These are phyloP conservation scores for Thalassiosira livingstoniorum DNA, from an alignment of 352 stramenopile species.

Conservation along the genomic window DNA sequence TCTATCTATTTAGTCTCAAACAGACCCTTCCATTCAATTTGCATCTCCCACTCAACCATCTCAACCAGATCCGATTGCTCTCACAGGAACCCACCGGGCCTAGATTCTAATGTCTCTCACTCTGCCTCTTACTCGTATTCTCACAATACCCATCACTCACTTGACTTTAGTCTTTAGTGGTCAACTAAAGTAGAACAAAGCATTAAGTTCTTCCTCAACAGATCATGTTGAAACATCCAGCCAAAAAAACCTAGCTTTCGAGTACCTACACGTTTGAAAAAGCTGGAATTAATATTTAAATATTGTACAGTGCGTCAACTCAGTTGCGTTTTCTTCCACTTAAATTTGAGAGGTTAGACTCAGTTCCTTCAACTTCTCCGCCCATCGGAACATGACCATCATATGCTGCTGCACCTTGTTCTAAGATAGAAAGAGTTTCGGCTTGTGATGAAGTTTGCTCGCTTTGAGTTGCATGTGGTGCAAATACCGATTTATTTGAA, in stretches of 20 bases:
- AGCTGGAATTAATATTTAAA: neutral
- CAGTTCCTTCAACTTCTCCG: constrained; percentile 51
- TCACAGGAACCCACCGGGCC: no score
- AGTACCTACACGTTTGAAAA: neutral
- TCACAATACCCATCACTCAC: no score
- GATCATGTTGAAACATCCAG: neutral
- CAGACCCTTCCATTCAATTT: no score
- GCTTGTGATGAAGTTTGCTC: constrained; percentile 33
- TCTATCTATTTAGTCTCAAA: no score
- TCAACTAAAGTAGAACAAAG: neutral
- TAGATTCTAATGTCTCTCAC: no score
- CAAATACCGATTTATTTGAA: constrained; percentile 57
- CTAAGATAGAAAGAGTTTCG: constrained; percentile 49
- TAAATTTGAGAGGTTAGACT: constrained; percentile 56
- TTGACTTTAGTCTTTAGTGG: neutral
- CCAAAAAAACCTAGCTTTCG: neutral
- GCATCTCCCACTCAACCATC: no score
- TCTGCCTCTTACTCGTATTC: no score
- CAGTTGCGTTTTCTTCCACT: constrained; percentile 44
- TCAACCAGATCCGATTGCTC: no score
- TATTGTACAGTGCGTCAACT: constrained; percentile 18
- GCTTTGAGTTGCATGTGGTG: constrained; percentile 29
- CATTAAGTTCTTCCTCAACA: neutral
- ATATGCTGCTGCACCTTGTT: constrained; percentile 60
- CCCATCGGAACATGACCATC: constrained; percentile 62